These are phyloP conservation scores for Fonsecaea monophora DNA, from an alignment of 2,329 filamentous ascomycete species.

Conservation along the genomic window DNA sequence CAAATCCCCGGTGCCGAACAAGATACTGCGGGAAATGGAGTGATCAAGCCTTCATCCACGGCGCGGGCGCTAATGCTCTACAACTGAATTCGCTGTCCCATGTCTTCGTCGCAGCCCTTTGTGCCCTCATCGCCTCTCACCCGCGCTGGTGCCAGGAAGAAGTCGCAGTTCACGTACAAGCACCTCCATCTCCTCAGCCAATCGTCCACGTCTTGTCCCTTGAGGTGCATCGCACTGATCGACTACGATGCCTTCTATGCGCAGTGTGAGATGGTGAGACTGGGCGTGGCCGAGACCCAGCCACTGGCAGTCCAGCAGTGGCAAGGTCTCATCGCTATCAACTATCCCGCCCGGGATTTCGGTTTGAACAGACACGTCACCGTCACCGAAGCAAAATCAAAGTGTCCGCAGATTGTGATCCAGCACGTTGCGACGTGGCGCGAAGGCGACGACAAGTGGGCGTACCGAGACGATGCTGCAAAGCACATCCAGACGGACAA, in stretches of 20 bases:
- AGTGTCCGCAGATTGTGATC: conserved; percentile 81
- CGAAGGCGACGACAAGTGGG: conserved; percentile 90
- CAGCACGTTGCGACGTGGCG: conserved; percentile 97
- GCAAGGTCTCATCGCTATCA: conserved; percentile 93
- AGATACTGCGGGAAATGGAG: not conserved
- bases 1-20: not conserved
- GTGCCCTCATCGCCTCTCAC: conserved; percentile 54
- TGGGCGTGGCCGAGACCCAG: conserved; percentile 74
- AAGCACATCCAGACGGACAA: conserved; percentile 86
- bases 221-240: conserved; percentile 87
- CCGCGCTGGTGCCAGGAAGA: conserved; percentile 40
- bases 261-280: conserved; percentile 91
- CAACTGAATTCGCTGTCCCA: conserved; percentile 24
- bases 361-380: conserved; percentile 82
- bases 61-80: not conserved
- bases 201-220: conserved; percentile 73
- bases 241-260: conserved; percentile 98
- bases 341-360: conserved; percentile 85
- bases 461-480: conserved; percentile 81
- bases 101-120: conserved; percentile 59
- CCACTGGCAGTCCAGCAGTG: conserved; percentile 95
- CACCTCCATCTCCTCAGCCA: conserved; percentile 78
- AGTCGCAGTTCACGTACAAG: conserved; percentile 82
- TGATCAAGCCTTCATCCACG: not conserved
- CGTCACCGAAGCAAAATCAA: conserved; percentile 79